phyloP scores from a whole-genome alignment of 164 flowering plant species.

The Brasenia schreberi region DNA sequence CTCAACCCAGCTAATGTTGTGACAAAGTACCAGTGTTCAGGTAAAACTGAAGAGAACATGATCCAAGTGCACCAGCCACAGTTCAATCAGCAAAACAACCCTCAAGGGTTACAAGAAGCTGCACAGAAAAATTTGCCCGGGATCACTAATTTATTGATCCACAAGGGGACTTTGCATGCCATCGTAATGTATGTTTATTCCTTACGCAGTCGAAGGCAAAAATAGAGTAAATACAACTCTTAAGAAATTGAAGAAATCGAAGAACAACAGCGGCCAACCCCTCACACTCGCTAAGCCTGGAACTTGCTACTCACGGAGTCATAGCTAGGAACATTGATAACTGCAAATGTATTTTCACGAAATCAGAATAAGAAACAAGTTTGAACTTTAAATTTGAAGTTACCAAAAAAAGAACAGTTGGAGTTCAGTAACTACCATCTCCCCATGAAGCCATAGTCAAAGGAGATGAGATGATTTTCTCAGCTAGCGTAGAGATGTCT shows the following conservation, averaged over 20 bases:
- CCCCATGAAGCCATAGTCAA: constrained; percentile 91
- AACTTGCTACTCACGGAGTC: constrained; percentile 58
- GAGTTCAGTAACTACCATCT: constrained; percentile 38
- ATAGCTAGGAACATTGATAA: constrained; percentile 57
- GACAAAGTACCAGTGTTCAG: neutral
- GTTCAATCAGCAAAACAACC: no score
- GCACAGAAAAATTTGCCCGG: neutral
- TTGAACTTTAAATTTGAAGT: neutral
- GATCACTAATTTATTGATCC: constrained; percentile 3
- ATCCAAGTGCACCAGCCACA: neutral
- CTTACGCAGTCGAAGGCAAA: neutral
- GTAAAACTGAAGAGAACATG: neutral
- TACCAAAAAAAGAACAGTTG: neutral
- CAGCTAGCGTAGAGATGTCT: constrained; percentile 42
- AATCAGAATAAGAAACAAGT: neutral
- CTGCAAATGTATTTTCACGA: constrained; percentile 21
- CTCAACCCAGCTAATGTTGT: no score
- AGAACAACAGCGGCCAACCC: neutral
- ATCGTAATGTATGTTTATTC: neutral
- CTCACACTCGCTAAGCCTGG: constrained; percentile 23
- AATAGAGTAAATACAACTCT: neutral
- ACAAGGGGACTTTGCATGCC: neutral
- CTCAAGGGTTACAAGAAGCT: neutral
- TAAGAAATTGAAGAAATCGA: constrained; percentile 1
- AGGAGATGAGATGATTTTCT: constrained; percentile 56